A percentile compares a stretch with the other conserved stretches of the same genome.
Conservation (phyloP, 208 protist genomes). For the Zelonia costaricensis region DNA sequence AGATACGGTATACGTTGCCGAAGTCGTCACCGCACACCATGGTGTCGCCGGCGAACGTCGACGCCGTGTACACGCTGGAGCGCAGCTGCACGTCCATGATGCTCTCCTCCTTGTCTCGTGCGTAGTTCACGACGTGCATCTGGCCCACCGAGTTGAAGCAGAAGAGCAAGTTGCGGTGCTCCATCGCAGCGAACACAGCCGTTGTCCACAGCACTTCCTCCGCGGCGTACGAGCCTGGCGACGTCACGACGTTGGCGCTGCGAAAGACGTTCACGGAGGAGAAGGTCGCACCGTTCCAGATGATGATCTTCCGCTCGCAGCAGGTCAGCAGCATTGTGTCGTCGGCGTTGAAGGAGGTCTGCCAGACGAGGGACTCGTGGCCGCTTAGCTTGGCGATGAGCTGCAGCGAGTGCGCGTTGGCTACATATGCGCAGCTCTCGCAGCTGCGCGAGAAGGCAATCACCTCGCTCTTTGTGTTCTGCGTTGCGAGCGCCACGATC, state of each 20-base stretch:
- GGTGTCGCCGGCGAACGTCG: constrained; percentile 28
- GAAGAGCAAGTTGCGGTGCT: constrained; percentile 37
- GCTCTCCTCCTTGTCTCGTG: constrained; percentile 13
- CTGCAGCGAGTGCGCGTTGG: constrained; percentile 28
- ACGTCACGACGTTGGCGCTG: constrained; percentile 4
- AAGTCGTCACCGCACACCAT: constrained; percentile 61
- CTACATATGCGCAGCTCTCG: constrained; percentile 44
- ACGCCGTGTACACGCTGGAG: constrained; percentile 39
- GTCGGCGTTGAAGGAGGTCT: constrained; percentile 40
- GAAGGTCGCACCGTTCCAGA: constrained; percentile 40
- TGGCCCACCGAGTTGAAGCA: constrained; percentile 38
- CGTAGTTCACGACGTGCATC: constrained; percentile 38
- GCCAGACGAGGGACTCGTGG: constrained; percentile 54
- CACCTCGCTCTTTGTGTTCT: constrained; percentile 43
- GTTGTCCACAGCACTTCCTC: constrained; percentile 46
- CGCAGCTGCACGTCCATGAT: constrained; percentile 50
- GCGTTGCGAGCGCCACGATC: constrained; percentile 49
- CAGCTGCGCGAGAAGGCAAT: constrained; percentile 58
- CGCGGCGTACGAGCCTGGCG: neutral
- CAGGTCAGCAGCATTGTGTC: constrained; percentile 49
- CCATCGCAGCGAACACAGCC: constrained; percentile 32
- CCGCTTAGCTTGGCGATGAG: constrained; percentile 35
- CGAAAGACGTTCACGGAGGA: constrained; percentile 27
- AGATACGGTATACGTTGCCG: constrained; percentile 61
- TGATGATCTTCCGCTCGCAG: constrained; percentile 55